phyloP scores from a whole-genome alignment of 139 green algal species.

The Micromonas pusilla region DNA sequence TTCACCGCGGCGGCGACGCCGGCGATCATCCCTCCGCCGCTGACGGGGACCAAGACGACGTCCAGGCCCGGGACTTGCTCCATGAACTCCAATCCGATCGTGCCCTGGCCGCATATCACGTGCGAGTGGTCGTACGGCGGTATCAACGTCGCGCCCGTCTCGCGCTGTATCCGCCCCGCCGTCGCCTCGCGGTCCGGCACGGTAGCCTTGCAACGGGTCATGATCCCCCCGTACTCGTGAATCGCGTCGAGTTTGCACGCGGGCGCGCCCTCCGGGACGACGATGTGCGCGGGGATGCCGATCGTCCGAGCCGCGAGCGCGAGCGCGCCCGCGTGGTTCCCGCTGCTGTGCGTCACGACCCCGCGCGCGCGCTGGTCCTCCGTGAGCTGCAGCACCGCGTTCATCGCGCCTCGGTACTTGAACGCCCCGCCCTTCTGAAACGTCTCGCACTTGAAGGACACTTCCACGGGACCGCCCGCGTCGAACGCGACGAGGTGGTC shows the following conservation, averaged over 20 bases:
- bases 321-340: slow-evolving; percentile 63
- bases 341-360: slow-evolving; percentile 62
- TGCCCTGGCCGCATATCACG: slow-evolving; percentile 65
- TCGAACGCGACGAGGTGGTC: not conserved
- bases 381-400: slow-evolving; percentile 52
- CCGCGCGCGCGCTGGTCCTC: slow-evolving; percentile 42
- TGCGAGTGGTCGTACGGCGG: slow-evolving; percentile 66
- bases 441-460: slow-evolving; percentile 67
- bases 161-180: slow-evolving; percentile 25
- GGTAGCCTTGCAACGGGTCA: not conserved
- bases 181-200: slow-evolving; percentile 35
- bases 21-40: slow-evolving; percentile 67
- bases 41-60: slow-evolving; percentile 68
- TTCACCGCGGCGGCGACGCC: slow-evolving; percentile 69
- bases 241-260: slow-evolving; percentile 60
- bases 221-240: slow-evolving; percentile 36
- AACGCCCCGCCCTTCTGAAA: slow-evolving; percentile 60
- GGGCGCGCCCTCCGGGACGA: slow-evolving; percentile 59
- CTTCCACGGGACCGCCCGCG: not conserved
- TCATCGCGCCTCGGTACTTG: slow-evolving; percentile 63
- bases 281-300: slow-evolving; percentile 60
- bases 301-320: slow-evolving; percentile 47
- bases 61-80: slow-evolving; percentile 68
- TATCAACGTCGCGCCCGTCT: slow-evolving; percentile 58
- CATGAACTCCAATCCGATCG: slow-evolving; percentile 73